phyloP scores from a whole-genome alignment of 768 basidiomycete genomes.

The Termitomyces sp. region DNA sequence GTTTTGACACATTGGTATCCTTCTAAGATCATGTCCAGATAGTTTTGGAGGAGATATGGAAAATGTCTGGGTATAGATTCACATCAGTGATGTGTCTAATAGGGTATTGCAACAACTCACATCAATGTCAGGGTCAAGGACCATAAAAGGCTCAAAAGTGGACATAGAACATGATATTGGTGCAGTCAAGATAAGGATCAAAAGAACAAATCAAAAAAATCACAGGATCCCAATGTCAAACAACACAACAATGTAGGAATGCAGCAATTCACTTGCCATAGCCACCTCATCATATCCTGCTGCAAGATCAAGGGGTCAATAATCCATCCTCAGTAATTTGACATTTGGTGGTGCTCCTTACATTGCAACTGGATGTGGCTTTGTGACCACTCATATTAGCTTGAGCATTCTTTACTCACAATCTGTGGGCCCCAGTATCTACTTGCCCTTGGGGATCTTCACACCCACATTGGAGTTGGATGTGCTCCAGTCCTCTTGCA shows the following conservation, averaged over 20 bases:
- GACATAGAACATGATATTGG: too few relatives aligned
- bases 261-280: too few relatives aligned
- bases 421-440: constrained; percentile 99
- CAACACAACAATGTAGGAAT: too few relatives aligned
- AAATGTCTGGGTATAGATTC: background rate
- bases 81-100: background rate
- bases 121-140: background rate
- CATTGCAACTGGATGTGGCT: constrained; percentile 98
- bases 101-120: background rate
- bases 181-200: too few relatives aligned
- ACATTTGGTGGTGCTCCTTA: constrained; percentile 98
- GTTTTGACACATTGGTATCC: background rate
- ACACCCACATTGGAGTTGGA: too few relatives aligned
- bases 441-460: constrained; percentile 32
- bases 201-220: too few relatives aligned
- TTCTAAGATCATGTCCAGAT: background rate
- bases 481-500: too few relatives aligned
- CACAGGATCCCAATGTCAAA: too few relatives aligned
- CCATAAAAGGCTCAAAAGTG: too few relatives aligned
- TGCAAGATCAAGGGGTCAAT: constrained; percentile 20
- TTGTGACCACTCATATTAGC: constrained; percentile 93
- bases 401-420: constrained; percentile 98
- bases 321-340: constrained; percentile 95
- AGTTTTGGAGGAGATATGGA: too few relatives aligned
- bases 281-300: too few relatives aligned